Base-by-base conservation (phyloP, 1,284 basidiomycete species). In the Trametes hirsuta region DNA sequence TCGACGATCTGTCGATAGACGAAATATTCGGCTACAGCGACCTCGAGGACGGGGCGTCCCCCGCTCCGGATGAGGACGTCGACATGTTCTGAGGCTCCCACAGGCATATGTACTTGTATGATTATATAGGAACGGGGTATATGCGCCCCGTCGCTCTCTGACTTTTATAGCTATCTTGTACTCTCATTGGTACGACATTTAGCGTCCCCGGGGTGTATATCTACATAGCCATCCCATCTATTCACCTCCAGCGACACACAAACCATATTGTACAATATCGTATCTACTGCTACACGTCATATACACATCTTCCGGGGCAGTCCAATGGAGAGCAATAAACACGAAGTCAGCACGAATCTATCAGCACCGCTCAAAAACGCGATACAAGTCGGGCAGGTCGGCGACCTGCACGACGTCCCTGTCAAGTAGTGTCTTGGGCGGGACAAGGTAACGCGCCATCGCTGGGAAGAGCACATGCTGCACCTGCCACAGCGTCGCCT, bases 401-500 rank as follows among this genome's bases (percentile, higher is more conserved):
- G 95, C 95, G 18, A 95, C 85, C 74, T 95, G 91, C 6, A 93
- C 85, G 3, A 97, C 85, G 69, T 94, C 92, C 8, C 80, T 77
- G 63, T 90, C 88, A 39, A 94, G 74, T 56, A 94, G 71, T 18
- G 81, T 81, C 66, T 84, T 88, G 0, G 93, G 90, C 21, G 93
- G 79, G 2, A 78, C 72, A 15, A 95, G 77, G 71, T 95, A 91
- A 45, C 86, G 83, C 61, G 91, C 82, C 76, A 94, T 85, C 0
- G 88, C 85, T 0, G 94, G 94, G 71, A 96, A 96, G 25, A 97
- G 73, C 30, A 94, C 81, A 70, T 97, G 93, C 72, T 97, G 86
- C 45, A 95, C 85, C 73, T 95, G 93, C 91, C 93, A 95, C 54
- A 80, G 77, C 64, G 87, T 84, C 18, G 87, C 85, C 61, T 85